Evolutionary conservation across 2,329 filamentous ascomycete genomes (phyloP).

Genomic region (Tricladium varicosporioides): DNA sequence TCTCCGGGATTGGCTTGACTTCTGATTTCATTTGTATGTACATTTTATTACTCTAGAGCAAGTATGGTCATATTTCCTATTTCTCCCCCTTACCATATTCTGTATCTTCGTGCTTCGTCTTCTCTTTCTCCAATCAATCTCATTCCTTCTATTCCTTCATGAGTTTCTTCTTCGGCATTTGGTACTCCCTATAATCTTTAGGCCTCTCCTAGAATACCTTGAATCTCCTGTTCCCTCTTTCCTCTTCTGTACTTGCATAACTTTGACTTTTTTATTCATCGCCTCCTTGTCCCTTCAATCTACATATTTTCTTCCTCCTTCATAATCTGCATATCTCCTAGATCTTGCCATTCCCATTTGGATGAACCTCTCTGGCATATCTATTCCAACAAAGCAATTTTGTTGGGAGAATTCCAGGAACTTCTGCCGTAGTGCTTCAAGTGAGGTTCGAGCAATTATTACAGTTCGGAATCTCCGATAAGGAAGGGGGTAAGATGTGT

Average conservation of each 20-base stretch:
- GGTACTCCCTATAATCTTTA: constrained; percentile 43
- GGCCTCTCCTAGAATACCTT: constrained; percentile 47
- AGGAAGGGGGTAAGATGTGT: constrained; percentile 58
- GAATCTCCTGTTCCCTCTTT: constrained; percentile 49
- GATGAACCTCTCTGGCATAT: constrained; percentile 62
- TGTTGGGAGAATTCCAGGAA: constrained; percentile 51
- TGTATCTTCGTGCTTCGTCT: constrained; percentile 3
- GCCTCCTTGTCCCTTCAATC: constrained; percentile 38
- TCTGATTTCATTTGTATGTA: too few relatives aligned
- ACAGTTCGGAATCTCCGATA: constrained; percentile 58
- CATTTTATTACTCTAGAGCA: too few relatives aligned
- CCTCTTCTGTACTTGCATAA: constrained; percentile 48
- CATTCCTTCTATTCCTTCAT: constrained; percentile 41
- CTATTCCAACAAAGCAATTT: constrained; percentile 61
- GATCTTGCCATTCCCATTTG: constrained; percentile 66
- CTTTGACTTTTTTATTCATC: constrained; percentile 40
- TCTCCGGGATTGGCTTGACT: too few relatives aligned
- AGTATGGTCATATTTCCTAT: too few relatives aligned
- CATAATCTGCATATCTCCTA: constrained; percentile 56
- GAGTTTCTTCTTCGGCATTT: constrained; percentile 44
- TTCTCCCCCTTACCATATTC: too few relatives aligned
- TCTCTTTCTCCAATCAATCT: constrained; percentile 7
- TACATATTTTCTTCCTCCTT: constrained; percentile 53
- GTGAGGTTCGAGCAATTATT: constrained; percentile 49
- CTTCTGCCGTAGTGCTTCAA: constrained; percentile 44